Conservation (phyloP, 768 basidiomycete species). For the Leccinum fibrillosum region DNA sequence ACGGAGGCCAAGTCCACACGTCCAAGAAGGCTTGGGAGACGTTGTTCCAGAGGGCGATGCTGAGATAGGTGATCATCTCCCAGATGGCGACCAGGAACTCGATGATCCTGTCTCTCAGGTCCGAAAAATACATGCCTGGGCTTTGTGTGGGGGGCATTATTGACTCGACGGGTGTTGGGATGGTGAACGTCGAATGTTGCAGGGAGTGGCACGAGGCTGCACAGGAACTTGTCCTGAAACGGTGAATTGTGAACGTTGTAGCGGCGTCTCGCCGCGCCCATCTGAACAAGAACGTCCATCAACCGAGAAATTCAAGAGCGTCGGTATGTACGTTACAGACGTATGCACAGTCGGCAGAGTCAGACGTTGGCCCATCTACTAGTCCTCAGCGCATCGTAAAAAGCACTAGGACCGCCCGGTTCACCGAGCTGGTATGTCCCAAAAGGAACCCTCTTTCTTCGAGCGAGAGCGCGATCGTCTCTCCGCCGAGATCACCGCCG, state of each 20-base stretch:
- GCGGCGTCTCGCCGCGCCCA: neutral
- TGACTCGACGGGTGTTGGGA: neutral
- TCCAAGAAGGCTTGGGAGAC: conserved; percentile 6
- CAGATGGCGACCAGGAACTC: conserved; percentile 11
- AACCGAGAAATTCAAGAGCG: neutral
- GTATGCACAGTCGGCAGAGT: neutral
- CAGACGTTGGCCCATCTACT: neutral
- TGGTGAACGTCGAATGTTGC: neutral
- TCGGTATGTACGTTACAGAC: neutral
- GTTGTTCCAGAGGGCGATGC: conserved; percentile 1
- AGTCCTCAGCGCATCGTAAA: too few species aligned
- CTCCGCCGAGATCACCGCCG: conserved; percentile 68
- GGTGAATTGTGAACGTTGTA: neutral
- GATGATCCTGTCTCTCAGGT: conserved; percentile 14
- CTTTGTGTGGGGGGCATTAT: conserved; percentile 16
- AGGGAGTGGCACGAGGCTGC: neutral
- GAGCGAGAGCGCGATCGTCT: conserved; percentile 77
- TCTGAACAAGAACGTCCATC: neutral
- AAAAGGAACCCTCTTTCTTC: conserved; percentile 58
- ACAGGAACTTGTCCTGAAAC: neutral
- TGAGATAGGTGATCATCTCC: conserved; percentile 1
- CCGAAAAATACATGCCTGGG: conserved; percentile 19
- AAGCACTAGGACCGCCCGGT: neutral
- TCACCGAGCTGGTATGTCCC: conserved; percentile 21
- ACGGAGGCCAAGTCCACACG: conserved; percentile 21